Base-by-base conservation (phyloP, 1,284 basidiomycete species). In the Cryptococcus sp. region DNA sequence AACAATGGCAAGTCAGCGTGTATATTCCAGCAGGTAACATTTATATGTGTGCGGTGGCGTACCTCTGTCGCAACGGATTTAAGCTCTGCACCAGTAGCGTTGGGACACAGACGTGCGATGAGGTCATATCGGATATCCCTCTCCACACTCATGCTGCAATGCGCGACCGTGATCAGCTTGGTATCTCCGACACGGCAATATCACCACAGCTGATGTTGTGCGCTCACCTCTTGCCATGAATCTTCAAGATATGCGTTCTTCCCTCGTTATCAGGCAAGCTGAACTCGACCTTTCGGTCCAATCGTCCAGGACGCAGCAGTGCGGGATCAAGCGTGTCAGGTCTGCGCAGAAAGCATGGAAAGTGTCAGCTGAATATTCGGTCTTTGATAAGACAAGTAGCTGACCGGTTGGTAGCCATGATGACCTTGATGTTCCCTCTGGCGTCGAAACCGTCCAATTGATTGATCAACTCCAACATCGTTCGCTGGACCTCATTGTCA, bases 401-500 rank as follows among this genome's bases (percentile, higher is more conserved):
- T 61, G 55, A 89, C 89, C 90, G 83, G 81, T 99, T 99, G 11
- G 96, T 99, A 38, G 96, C 96, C 96, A 99, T 99, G 55, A 99
- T 83, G 41, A 99, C 95, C 80, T 99, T 99, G 81, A 99, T 99
- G 77, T 99, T 99, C 19, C 96, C 96, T 80, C 96, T 82, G 1
- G 95, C 89, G 77, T 99, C 96, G 80, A 99, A 99, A 48, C 96
- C 96, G 73, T 99, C 95, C 66, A 99, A 81, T 79, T 99, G 96
- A 78, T 98, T 99, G 77, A 99, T 99, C 68, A 99, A 81, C 80
- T 99, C 96, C 80, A 99, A 82, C 95, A 99, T 99, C n/a, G 95
- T 99, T 74, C 96, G 82, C 80, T 99, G 96, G 40, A 99, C 96
- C 74, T 99, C 96, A 72, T 99, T 99, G 72, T 99, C 96, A 47